A percentile compares a stretch with the other conserved stretches of the same genome.
Evolutionary conservation across 2,329 filamentous ascomycete genomes (phyloP).

Genomic region (Cladosporium sp.): DNA sequence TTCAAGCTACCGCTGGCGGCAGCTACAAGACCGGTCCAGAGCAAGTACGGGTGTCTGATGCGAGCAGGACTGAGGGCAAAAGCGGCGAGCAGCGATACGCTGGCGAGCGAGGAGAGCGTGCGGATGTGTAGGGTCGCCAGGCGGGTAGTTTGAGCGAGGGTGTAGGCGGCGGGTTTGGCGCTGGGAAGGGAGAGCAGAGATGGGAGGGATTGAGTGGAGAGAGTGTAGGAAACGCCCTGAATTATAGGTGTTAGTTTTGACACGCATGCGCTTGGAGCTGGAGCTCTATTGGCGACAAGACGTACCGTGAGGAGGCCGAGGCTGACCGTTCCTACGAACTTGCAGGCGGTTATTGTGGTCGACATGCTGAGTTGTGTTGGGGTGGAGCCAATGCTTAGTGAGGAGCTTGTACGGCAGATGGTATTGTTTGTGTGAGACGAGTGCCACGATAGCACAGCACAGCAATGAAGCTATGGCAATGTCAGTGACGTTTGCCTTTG

Average conservation of each 20-base stretch:
- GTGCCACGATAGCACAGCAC: background rate
- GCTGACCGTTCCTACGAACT: conserved; percentile 90
- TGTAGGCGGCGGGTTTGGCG: conserved; percentile 67
- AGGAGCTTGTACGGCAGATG: background rate
- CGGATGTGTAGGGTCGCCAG: conserved; percentile 68
- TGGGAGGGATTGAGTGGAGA: conserved; percentile 75
- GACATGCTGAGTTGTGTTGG: conserved; percentile 31
- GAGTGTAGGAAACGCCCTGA: conserved; percentile 88
- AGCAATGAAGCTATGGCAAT: conserved; percentile 3
- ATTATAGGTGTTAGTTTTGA: conserved; percentile 1
- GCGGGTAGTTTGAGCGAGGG: conserved; percentile 60
- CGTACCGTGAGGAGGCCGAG: conserved; percentile 81
- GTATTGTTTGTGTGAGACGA: background rate
- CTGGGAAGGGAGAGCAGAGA: conserved; percentile 78
- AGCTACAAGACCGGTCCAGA: conserved; percentile 77
- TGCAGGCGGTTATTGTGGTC: conserved; percentile 70
- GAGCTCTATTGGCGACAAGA: conserved; percentile 35
- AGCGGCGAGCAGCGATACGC: conserved; percentile 72
- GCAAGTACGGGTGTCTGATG: conserved; percentile 80
- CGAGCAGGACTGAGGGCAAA: conserved; percentile 74
- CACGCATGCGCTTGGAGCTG: background rate
- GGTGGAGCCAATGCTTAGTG: conserved; percentile 11
- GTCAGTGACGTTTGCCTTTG: conserved; percentile 6
- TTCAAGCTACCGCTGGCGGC: conserved; percentile 46
- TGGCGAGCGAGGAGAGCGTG: conserved; percentile 67